These are phyloP conservation scores for Quercus parvula DNA, from an alignment of 306 rosid genomes.

Conservation along the genomic window DNA sequence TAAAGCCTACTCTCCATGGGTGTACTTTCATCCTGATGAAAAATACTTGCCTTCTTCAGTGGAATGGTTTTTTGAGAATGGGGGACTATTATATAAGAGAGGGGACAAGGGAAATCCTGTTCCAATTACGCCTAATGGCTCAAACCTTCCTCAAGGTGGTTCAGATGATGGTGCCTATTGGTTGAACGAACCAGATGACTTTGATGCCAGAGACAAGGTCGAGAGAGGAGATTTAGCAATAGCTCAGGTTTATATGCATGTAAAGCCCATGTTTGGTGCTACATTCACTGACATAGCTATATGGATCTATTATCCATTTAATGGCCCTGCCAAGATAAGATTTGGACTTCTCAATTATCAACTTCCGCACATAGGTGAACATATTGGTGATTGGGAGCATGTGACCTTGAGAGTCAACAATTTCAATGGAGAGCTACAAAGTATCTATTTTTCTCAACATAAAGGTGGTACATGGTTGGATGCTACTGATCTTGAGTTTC, in stretches of 20 bases:
- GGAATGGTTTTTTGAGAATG: slow-evolving; percentile 59
- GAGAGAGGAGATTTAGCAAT: slow-evolving; percentile 48
- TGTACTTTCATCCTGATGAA: slow-evolving; percentile 68
- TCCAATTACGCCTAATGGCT: slow-evolving; percentile 37
- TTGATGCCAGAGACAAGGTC: slow-evolving; percentile 31
- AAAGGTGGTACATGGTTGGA: slow-evolving; percentile 66
- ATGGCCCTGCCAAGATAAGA: slow-evolving; percentile 62
- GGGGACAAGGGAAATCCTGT: slow-evolving; percentile 42
- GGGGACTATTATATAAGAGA: slow-evolving; percentile 48
- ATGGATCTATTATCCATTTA: slow-evolving; percentile 81
- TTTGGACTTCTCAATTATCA: slow-evolving; percentile 29
- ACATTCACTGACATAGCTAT: slow-evolving; percentile 58
- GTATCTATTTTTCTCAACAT: slow-evolving; percentile 60
- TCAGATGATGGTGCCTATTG: slow-evolving; percentile 54
- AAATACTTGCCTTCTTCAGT: slow-evolving; percentile 55
- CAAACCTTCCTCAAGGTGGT: slow-evolving; percentile 64
- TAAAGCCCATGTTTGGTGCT: slow-evolving; percentile 70
- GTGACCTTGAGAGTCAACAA: slow-evolving; percentile 69
- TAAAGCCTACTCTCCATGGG: slow-evolving; percentile 34
- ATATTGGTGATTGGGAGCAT: slow-evolving; percentile 82
- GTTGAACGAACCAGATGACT: slow-evolving; percentile 55
- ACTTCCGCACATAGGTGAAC: slow-evolving; percentile 56
- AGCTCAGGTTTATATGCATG: slow-evolving; percentile 46
- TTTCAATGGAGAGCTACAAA: slow-evolving; percentile 53
- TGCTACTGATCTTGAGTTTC: slow-evolving; percentile 50